Percentiles rank a stretch among this genome's conserved stretches.
Conservation (phyloP, 2,329 filamentous ascomycete species). For the Alternaria postmessia region DNA sequence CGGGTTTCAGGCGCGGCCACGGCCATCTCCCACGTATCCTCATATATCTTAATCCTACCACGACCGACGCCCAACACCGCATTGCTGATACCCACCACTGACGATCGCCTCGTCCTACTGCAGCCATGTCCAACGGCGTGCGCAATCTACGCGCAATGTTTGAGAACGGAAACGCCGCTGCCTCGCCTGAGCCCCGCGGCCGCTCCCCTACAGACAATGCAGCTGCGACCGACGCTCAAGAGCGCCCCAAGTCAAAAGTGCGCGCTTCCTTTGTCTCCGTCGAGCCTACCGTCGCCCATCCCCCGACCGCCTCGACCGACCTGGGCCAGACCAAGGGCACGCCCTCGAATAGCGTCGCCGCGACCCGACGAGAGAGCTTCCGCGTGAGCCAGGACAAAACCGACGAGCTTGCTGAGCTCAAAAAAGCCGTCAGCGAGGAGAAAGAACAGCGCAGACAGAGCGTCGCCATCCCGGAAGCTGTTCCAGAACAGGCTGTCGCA, state of each 20-base stretch:
- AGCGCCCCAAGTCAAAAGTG: constrained; percentile 54
- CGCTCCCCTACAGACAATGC: constrained; percentile 52
- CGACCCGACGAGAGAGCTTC: constrained; percentile 54
- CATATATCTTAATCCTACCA: constrained; percentile 10
- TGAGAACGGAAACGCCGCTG: constrained; percentile 51
- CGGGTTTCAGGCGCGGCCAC: constrained; percentile 33
- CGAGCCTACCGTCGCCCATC: constrained; percentile 43
- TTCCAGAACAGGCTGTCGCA: constrained; percentile 55
- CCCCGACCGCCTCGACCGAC: constrained; percentile 34
- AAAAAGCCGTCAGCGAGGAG: constrained; percentile 52
- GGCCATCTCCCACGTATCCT: constrained; percentile 37
- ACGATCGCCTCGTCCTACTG: constrained; percentile 31
- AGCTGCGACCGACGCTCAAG: constrained; percentile 35
- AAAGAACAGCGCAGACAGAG: constrained; percentile 50
- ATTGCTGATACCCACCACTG: constrained; percentile 31
- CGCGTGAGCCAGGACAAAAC: constrained; percentile 49
- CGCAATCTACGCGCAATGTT: constrained; percentile 60
- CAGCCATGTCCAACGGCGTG: constrained; percentile 61
- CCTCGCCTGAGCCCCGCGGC: constrained; percentile 54
- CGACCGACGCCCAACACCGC: constrained; percentile 24
- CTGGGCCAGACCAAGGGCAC: constrained; percentile 38
- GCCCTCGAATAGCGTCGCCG: constrained; percentile 39
- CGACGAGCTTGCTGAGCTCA: constrained; percentile 48
- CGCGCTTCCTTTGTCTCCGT: constrained; percentile 60
- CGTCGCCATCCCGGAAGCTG: constrained; percentile 46